phyloP scores from a whole-genome alignment of 208 protist genomes.

The Herpetomonas samuelpessoai region DNA sequence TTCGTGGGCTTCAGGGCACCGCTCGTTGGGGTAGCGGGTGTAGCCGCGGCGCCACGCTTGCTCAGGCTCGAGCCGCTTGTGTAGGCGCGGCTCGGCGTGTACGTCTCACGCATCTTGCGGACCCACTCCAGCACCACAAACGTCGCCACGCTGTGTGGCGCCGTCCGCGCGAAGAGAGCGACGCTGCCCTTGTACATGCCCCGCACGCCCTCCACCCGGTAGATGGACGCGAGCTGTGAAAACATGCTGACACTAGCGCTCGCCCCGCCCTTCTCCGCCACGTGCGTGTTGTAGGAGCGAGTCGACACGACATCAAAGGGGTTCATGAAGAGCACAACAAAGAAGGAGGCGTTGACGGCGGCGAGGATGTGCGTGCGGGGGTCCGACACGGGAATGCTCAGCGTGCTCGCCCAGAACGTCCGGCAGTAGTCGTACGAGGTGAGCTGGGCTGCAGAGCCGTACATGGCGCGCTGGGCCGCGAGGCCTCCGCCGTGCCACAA shows the following conservation, averaged over 20 bases:
- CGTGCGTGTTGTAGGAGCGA: constrained; percentile 45
- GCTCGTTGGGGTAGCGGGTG: too few relatives aligned
- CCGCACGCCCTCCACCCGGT: constrained; percentile 47
- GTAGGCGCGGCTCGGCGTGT: constrained; percentile 38
- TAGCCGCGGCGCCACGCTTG: too few relatives aligned
- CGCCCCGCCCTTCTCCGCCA: too few relatives aligned
- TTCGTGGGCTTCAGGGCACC: too few relatives aligned
- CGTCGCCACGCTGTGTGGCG: constrained; percentile 57
- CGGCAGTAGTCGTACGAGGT: constrained; percentile 63
- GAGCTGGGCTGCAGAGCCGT: constrained; percentile 45
- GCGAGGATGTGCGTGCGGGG: constrained; percentile 43
- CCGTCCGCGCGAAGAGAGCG: constrained; percentile 48
- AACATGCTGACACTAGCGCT: constrained; percentile 1
- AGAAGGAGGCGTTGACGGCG: constrained; percentile 25
- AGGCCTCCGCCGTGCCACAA: constrained; percentile 48
- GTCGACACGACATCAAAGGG: constrained; percentile 69
- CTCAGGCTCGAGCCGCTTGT: constrained; percentile 41
- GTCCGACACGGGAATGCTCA: constrained; percentile 22
- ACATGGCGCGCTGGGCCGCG: constrained; percentile 38
- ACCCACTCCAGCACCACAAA: constrained; percentile 65
- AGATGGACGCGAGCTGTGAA: constrained; percentile 27
- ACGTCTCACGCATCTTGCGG: constrained; percentile 40
- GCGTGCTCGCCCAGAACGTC: too few relatives aligned
- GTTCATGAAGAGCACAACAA: constrained; percentile 41
- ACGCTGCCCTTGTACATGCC: constrained; percentile 71